These are phyloP conservation scores for Tuber brumale DNA, from an alignment of 495 filamentous ascomycete species.

Conservation along the genomic window DNA sequence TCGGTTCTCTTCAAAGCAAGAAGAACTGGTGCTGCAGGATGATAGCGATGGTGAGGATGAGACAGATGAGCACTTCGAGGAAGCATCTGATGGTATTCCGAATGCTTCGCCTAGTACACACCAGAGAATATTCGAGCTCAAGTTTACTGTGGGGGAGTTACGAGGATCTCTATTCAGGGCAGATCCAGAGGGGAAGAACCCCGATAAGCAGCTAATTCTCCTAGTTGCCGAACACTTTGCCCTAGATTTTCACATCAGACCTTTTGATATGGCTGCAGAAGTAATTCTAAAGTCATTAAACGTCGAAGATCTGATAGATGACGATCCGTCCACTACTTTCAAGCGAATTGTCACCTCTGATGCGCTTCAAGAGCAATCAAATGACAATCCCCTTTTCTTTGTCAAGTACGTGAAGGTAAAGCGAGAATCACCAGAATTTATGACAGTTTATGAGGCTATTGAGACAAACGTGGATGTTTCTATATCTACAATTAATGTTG, in stretches of 20 bases:
- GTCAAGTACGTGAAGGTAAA: conserved; percentile 87
- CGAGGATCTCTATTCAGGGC: conserved; percentile 85
- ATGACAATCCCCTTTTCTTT: conserved; percentile 73
- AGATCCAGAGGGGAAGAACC: conserved; percentile 67
- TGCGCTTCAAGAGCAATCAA: conserved; percentile 52
- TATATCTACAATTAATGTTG: conserved; percentile 89
- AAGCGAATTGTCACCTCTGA: conserved; percentile 87
- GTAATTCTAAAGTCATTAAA: conserved; percentile 80
- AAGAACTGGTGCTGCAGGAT: conserved; percentile 71
- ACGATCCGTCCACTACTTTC: conserved; percentile 85
- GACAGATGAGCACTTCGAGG: conserved; percentile 56
- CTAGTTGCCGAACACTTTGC: conserved; percentile 84
- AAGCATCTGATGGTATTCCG: conserved; percentile 54
- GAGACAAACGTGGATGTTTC: conserved; percentile 86
- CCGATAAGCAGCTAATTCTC: conserved; percentile 79
- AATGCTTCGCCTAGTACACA: conserved; percentile 63
- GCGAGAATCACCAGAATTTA: conserved; percentile 84
- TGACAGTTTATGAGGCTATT: conserved; percentile 82
- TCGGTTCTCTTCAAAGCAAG: conserved; percentile 58
- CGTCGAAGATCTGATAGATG: conserved; percentile 88
- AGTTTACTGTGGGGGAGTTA: conserved; percentile 85
- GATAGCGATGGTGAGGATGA: conserved; percentile 67
- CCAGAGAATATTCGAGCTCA: conserved; percentile 88
- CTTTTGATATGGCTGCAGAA: conserved; percentile 86
- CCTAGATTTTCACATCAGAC: conserved; percentile 76